phyloP scores from a whole-genome alignment of 371 early-diverging fungal species.

The Syncephalastrum racemosum region DNA sequence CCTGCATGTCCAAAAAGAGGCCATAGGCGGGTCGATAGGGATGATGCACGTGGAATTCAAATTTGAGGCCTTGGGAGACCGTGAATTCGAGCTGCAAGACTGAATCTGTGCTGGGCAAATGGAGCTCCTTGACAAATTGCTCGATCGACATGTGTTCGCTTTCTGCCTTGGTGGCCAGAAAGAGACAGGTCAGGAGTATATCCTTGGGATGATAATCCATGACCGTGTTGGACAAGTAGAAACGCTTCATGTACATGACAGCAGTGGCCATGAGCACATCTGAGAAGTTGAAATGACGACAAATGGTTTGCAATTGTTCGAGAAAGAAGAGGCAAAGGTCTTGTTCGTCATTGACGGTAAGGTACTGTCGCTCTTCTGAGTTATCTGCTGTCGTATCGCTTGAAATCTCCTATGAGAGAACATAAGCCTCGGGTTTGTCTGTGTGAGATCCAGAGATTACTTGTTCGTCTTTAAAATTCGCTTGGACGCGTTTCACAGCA shows the following conservation, averaged over 20 bases:
- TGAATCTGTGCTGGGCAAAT: conserved; percentile 27
- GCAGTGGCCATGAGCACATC: conserved; percentile 78
- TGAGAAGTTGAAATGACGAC: conserved; percentile 51
- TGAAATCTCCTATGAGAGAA: conserved; percentile 1
- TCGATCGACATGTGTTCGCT: conserved; percentile 74
- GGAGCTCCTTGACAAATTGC: conserved; percentile 59
- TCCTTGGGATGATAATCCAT: conserved; percentile 91
- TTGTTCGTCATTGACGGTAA: conserved; percentile 55
- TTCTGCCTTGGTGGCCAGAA: conserved; percentile 87
- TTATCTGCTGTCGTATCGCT: conserved; percentile 3
- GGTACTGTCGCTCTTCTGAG: conserved; percentile 32
- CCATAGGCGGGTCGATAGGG: conserved; percentile 85
- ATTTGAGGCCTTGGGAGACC: conserved; percentile 79
- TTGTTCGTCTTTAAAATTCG: conserved; percentile 53
- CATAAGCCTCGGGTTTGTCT: background rate
- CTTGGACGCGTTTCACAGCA: conserved; percentile 58
- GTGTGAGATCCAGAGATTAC: conserved; percentile 15
- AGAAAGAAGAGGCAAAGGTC: conserved; percentile 51
- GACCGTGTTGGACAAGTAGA: conserved; percentile 80
- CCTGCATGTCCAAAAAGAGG: conserved; percentile 82
- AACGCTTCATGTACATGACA: conserved; percentile 89
- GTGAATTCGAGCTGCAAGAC: conserved; percentile 73
- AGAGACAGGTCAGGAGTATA: conserved; percentile 84
- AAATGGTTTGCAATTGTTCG: conserved; percentile 33
- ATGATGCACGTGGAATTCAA: conserved; percentile 83